phyloP scores from a whole-genome alignment of 352 stramenopile species.

The Elongisporangium prolatum region DNA sequence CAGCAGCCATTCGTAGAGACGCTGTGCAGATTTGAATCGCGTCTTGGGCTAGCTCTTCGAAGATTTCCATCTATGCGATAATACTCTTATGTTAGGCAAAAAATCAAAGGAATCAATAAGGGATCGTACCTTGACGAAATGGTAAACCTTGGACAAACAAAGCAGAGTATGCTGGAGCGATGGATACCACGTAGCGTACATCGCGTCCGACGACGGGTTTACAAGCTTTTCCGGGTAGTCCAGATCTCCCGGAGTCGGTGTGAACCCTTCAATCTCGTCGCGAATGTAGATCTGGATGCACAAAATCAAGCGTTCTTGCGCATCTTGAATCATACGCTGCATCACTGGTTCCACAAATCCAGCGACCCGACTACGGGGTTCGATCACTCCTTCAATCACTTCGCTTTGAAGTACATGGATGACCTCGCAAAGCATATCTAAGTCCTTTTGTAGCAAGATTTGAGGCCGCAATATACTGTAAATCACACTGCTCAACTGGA shows the following conservation, averaged over 20 bases:
- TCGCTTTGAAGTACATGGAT: conserved; percentile 76
- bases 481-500: conserved; percentile 65
- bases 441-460: conserved; percentile 66
- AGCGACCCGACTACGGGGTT: conserved; percentile 37
- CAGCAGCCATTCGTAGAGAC: conserved; percentile 72
- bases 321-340: conserved; percentile 81
- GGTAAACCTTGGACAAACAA: conserved; percentile 83
- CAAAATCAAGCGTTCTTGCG: conserved; percentile 76
- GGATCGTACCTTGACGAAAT: conserved; percentile 64
- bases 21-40: conserved; percentile 76
- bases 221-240: conserved; percentile 74
- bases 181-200: conserved; percentile 85
- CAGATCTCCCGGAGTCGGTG: conserved; percentile 40
- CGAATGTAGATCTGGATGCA: conserved; percentile 84
- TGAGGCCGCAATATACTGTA: conserved; percentile 70
- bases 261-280: conserved; percentile 80
- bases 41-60: conserved; percentile 80
- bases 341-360: conserved; percentile 69
- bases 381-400: conserved; percentile 69
- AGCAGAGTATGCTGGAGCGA: conserved; percentile 78
- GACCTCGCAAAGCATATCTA: conserved; percentile 74
- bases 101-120: too few relatives aligned
- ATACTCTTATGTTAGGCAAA: not conserved
- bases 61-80: conserved; percentile 65
- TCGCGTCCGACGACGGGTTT: conserved; percentile 18